Evolutionary conservation across 2,329 filamentous ascomycete species (phyloP).

Genomic region (Aspergillus jensenii): DNA sequence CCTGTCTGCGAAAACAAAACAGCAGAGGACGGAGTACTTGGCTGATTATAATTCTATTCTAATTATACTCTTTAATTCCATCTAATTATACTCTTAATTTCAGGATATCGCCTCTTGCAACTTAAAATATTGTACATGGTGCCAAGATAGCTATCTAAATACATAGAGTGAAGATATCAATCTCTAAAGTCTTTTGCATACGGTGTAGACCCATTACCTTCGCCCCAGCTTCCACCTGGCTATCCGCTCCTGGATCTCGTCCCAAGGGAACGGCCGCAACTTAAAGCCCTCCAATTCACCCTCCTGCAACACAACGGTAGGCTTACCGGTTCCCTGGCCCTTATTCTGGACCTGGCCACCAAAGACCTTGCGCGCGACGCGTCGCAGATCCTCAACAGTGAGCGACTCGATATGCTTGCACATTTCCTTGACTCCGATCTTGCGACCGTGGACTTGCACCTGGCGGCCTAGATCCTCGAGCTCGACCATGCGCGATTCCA

Average conservation of each 20-base stretch:
- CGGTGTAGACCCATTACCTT: constrained; percentile 37
- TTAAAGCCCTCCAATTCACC: constrained; percentile 71
- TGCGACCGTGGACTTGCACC: constrained; percentile 93
- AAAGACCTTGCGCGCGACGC: constrained; percentile 77
- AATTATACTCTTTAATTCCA: no score
- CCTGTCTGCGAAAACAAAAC: no score
- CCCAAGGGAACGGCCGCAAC: constrained; percentile 73
- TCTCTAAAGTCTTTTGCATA: no score
- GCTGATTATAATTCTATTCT: no score
- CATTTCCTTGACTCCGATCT: constrained; percentile 92
- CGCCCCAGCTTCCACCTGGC: constrained; percentile 78
- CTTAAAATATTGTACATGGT: constrained; percentile 16
- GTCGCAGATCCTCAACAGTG: constrained; percentile 74
- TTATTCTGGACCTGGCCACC: constrained; percentile 72
- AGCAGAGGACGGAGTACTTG: no score
- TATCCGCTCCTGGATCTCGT: constrained; percentile 85
- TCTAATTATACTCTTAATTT: no score
- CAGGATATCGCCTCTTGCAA: no score
- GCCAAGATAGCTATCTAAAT: constrained; percentile 17
- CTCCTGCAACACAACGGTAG: constrained; percentile 93
- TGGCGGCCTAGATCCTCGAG: constrained; percentile 92
- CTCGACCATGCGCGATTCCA: constrained; percentile 96
- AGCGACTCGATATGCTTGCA: constrained; percentile 80
- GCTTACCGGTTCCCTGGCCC: constrained; percentile 78
- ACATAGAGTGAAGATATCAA: constrained; percentile 12